These are phyloP conservation scores for Entamoeba histolytica DNA, from an alignment of 208 protist genomes.

Conservation along the genomic window DNA sequence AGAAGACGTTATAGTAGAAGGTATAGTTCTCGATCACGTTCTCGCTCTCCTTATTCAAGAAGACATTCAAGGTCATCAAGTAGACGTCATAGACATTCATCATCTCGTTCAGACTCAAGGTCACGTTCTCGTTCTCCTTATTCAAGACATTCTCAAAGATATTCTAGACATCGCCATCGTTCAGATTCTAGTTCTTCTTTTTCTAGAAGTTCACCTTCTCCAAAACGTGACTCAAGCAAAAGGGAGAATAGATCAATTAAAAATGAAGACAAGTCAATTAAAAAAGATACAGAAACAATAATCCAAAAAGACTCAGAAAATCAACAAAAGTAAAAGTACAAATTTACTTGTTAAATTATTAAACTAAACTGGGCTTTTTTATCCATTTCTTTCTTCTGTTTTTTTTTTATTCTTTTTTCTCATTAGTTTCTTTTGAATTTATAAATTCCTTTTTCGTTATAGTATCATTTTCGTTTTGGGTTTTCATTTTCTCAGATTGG, in stretches of 20 bases:
- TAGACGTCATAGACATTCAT: not conserved
- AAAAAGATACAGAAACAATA: not conserved
- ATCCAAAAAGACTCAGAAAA: not conserved
- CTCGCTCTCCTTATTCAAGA: not conserved
- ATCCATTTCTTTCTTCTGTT: too few species aligned
- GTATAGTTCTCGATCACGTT: not conserved
- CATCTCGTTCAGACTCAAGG: not conserved
- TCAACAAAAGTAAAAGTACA: not conserved
- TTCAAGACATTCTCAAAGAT: not conserved
- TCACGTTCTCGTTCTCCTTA: not conserved
- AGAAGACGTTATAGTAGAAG: not conserved
- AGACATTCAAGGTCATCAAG: not conserved
- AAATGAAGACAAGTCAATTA: not conserved
- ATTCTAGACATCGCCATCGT: not conserved
- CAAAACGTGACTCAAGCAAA: not conserved
- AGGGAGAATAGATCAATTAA: too few species aligned
- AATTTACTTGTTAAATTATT: not conserved
- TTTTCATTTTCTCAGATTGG: too few species aligned
- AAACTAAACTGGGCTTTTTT: too few species aligned
- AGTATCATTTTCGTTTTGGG: too few species aligned
- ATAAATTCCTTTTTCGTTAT: too few species aligned
- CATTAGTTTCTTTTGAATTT: too few species aligned
- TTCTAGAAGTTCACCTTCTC: not conserved
- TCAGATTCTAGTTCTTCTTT: not conserved
- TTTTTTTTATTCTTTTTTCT: too few species aligned